Percentiles rank a stretch among this genome's conserved stretches.
Evolutionary conservation across 2,329 filamentous ascomycete genomes (phyloP).

Genomic region (Apiospora aurea): DNA sequence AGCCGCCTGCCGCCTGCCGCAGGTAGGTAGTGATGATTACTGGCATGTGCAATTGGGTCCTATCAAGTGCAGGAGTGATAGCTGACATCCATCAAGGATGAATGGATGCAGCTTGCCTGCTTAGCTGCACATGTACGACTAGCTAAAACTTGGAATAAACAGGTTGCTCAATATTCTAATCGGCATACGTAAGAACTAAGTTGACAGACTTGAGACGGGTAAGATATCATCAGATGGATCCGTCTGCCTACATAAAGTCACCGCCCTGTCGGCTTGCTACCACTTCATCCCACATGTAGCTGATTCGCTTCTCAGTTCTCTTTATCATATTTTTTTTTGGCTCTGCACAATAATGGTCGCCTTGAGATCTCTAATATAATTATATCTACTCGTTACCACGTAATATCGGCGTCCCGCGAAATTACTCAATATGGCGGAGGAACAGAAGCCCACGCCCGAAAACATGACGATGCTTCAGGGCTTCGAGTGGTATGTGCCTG

Average conservation of each 20-base stretch:
- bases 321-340: background rate
- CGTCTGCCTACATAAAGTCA: background rate
- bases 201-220: background rate
- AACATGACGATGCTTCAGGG: conserved; percentile 57
- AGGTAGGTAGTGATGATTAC: background rate
- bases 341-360: background rate
- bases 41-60: conserved; percentile 1
- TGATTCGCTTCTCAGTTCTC: background rate
- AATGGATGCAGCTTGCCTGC: background rate
- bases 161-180: background rate
- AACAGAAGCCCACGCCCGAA: conserved; percentile 33
- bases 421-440: conserved; percentile 32
- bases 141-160: conserved; percentile 13
- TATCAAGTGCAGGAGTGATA: background rate
- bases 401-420: background rate
- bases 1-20: background rate
- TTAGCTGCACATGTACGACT: background rate
- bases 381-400: background rate
- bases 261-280: background rate
- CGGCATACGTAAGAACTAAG: background rate
- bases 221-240: background rate
- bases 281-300: background rate
- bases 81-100: background rate
- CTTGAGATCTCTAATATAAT: background rate
- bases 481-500: conserved; percentile 76